Conservation (phyloP, 2,329 filamentous ascomycete species). For the Exophiala viscosa region DNA sequence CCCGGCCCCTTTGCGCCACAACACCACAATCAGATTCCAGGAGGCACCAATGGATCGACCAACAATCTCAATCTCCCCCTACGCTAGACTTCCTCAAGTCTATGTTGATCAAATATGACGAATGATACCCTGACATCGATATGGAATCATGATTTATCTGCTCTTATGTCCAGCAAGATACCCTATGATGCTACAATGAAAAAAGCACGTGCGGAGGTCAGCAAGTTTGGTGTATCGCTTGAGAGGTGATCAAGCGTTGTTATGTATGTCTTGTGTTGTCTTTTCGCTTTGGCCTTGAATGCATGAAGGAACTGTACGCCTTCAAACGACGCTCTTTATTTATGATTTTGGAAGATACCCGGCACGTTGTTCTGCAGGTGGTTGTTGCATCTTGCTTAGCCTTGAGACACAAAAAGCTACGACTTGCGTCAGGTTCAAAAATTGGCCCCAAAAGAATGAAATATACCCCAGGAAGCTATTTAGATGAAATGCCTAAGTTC, state of each 20-base stretch:
- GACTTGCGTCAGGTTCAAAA: conserved; percentile 4
- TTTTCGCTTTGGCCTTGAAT: conserved; percentile 2
- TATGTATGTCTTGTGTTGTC: conserved; percentile 5
- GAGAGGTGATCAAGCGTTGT: conserved; percentile 12
- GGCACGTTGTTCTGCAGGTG: conserved; percentile 8
- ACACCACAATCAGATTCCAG: conserved; percentile 30
- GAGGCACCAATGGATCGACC: conserved; percentile 20
- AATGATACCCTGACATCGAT: conserved; percentile 28
- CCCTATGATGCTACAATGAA: conserved; percentile 27
- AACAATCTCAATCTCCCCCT: conserved; percentile 29
- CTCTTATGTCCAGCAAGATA: conserved; percentile 29
- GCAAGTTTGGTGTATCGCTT: conserved; percentile 14
- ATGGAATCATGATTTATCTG: conserved; percentile 27
- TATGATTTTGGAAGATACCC: conserved; percentile 20
- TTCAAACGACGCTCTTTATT: conserved; percentile 16
- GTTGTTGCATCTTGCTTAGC: conserved; percentile 13
- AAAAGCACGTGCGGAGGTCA: conserved; percentile 14
- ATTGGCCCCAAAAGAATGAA: conserved; percentile 14
- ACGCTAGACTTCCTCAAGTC: conserved; percentile 26
- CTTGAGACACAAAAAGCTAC: conserved; percentile 3
- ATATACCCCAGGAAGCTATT: conserved; percentile 23
- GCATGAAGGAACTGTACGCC: background rate
- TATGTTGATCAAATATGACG: conserved; percentile 20
- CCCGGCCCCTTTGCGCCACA: conserved; percentile 82
- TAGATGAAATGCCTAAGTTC: conserved; percentile 14